A percentile compares a stretch with the other conserved stretches of the same genome.
These are phyloP conservation scores for Dictyostelium firmibasis DNA, from an alignment of 78 protist species.

Conservation along the genomic window DNA sequence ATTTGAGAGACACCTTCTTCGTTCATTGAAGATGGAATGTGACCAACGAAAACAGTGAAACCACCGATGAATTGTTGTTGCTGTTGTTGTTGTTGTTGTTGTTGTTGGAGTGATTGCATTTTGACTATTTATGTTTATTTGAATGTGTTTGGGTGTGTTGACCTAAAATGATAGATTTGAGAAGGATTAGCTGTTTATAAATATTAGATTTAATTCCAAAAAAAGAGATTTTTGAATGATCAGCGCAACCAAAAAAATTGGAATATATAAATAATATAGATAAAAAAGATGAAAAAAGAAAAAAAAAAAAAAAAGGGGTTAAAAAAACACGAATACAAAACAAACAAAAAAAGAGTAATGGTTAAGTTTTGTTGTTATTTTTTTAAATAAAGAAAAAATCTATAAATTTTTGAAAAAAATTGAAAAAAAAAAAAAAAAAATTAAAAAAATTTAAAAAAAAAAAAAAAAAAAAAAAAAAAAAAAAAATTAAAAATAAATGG, in stretches of 20 bases:
- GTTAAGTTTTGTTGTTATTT: neutral
- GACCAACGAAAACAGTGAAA: slow-evolving; percentile 69
- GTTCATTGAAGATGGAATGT: slow-evolving; percentile 55
- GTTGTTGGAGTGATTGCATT: slow-evolving; percentile 28
- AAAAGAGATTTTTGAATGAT: neutral
- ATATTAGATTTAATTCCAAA: neutral
- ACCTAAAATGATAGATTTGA: neutral
- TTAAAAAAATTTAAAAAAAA: neutral
- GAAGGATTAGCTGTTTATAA: neutral
- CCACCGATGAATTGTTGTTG: slow-evolving; percentile 3
- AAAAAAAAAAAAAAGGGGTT: neutral
- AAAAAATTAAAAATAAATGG: too few relatives aligned
- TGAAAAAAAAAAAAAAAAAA: neutral
- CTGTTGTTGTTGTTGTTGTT: neutral
- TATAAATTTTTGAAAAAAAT: neutral
- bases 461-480: neutral
- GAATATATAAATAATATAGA: neutral
- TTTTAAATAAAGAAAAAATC: neutral
- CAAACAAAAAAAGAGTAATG: neutral
- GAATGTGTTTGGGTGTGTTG: neutral
- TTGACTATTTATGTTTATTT: neutral
- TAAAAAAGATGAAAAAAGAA: neutral
- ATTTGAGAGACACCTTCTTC: slow-evolving; percentile 40
- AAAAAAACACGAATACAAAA: neutral
- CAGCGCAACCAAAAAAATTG: neutral